These are phyloP conservation scores for Castanea mollissima DNA, from an alignment of 306 rosid species.

Conservation along the genomic window DNA sequence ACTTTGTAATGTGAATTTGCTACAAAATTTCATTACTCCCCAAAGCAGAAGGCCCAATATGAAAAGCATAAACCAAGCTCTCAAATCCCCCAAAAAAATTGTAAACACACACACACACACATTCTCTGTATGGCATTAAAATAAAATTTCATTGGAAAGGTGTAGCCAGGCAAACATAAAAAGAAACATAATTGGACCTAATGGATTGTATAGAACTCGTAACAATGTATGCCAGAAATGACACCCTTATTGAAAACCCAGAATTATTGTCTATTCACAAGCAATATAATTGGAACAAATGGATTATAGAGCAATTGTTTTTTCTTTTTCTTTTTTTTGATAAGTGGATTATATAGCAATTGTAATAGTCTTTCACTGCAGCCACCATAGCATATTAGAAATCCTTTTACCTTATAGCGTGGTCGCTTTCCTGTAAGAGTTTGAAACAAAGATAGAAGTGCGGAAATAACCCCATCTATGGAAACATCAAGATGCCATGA, in stretches of 20 bases:
- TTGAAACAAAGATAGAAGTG: constrained; percentile 72
- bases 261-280: constrained; percentile 7
- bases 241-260: background rate
- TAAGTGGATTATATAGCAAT: background rate
- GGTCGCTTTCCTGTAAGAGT: constrained; percentile 79
- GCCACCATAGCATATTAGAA: background rate
- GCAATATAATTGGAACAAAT: background rate
- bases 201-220: background rate
- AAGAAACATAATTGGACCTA: background rate
- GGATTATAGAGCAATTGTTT: background rate
- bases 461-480: constrained; percentile 76
- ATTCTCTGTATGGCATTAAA: background rate
- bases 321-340: no score
- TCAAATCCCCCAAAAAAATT: background rate
- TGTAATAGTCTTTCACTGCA: background rate
- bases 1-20: background rate
- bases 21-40: background rate
- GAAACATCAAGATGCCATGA: constrained; percentile 93
- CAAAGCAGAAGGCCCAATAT: background rate
- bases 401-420: constrained; percentile 65
- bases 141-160: background rate
- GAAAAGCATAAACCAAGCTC: background rate
- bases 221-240: background rate
- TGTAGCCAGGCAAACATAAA: background rate
- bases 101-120: background rate